Evolutionary conservation across 208 protist genomes (phyloP).

Genomic region (Porcisia hertigi): DNA sequence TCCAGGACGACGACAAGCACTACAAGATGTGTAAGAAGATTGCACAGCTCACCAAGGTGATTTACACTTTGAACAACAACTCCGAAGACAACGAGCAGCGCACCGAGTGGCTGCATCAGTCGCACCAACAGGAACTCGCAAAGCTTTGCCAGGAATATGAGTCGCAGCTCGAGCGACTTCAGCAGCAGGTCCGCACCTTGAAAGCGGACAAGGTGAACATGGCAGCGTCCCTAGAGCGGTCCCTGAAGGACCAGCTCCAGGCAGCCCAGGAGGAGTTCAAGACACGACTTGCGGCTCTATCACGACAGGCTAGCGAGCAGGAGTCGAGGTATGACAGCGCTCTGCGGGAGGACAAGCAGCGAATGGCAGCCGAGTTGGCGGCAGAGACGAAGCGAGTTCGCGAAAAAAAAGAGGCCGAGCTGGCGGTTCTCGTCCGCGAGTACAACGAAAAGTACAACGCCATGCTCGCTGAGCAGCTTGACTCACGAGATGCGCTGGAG

Average conservation of each 20-base stretch:
- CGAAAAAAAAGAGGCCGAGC: conserved; percentile 67
- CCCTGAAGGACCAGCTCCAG: conserved; percentile 36
- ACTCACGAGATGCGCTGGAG: conserved; percentile 77
- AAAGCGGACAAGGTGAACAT: conserved; percentile 31
- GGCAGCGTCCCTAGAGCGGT: conserved; percentile 24
- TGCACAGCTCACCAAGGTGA: conserved; percentile 97
- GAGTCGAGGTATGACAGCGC: conserved; percentile 52
- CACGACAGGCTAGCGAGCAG: conserved; percentile 31
- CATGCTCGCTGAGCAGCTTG: conserved; percentile 91
- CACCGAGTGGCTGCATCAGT: conserved; percentile 51
- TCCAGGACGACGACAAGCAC: conserved; percentile 76
- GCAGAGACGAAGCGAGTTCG: conserved; percentile 41
- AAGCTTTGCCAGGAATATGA: conserved; percentile 80
- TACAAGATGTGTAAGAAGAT: conserved; percentile 98
- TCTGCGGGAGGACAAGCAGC: conserved; percentile 27
- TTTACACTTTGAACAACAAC: conserved; percentile 96
- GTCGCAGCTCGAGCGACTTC: conserved; percentile 40
- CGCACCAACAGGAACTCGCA: conserved; percentile 87
- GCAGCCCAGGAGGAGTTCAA: conserved; percentile 45
- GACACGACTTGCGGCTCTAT: conserved; percentile 32
- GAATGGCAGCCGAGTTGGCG: conserved; percentile 31
- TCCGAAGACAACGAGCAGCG: conserved; percentile 94
- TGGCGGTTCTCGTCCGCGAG: conserved; percentile 74
- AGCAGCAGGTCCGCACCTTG: conserved; percentile 22
- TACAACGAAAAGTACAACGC: conserved; percentile 94